phyloP scores from a whole-genome alignment of 1,139 yeast species.

The Protomyces inouyei region DNA sequence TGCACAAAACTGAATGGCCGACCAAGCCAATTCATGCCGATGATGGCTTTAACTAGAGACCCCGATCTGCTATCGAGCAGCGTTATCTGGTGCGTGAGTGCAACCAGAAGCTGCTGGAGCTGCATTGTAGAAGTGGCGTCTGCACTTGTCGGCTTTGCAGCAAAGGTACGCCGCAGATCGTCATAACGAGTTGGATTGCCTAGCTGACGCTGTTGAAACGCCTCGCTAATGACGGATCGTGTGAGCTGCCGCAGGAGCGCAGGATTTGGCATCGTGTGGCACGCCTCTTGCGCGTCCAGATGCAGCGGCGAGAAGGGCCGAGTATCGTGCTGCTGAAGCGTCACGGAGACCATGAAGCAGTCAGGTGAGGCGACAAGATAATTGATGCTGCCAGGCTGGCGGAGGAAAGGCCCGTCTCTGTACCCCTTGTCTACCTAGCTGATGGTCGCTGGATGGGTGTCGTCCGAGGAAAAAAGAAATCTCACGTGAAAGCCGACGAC shows the following conservation, averaged over 20 bases:
- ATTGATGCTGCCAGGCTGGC: too few relatives aligned
- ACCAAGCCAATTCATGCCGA: constrained; percentile 27
- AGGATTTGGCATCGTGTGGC: not conserved
- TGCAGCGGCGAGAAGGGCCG: not conserved
- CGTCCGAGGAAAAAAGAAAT: not conserved
- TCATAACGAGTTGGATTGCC: constrained; percentile 27
- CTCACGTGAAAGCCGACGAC: not conserved
- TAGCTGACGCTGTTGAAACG: constrained; percentile 7
- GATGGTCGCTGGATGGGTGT: too few relatives aligned
- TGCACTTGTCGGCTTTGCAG: constrained; percentile 19
- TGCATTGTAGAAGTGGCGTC: constrained; percentile 30
- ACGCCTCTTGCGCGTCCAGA: constrained; percentile 5
- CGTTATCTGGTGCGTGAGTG: constrained; percentile 29
- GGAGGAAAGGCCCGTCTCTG: too few relatives aligned
- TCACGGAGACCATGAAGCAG: not conserved
- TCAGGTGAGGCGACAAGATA: too few relatives aligned
- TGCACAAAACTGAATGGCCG: constrained; percentile 27
- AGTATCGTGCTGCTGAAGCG: not conserved
- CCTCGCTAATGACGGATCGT: constrained; percentile 8
- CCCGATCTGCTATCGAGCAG: constrained; percentile 17
- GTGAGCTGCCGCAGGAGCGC: constrained; percentile 9
- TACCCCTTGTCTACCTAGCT: too few relatives aligned
- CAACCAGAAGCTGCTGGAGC: constrained; percentile 27
- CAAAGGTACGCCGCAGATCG: constrained; percentile 28
- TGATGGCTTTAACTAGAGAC: constrained; percentile 21